Conservation (phyloP, 176 grass and related monocot species). For the Triticum turgidum region DNA sequence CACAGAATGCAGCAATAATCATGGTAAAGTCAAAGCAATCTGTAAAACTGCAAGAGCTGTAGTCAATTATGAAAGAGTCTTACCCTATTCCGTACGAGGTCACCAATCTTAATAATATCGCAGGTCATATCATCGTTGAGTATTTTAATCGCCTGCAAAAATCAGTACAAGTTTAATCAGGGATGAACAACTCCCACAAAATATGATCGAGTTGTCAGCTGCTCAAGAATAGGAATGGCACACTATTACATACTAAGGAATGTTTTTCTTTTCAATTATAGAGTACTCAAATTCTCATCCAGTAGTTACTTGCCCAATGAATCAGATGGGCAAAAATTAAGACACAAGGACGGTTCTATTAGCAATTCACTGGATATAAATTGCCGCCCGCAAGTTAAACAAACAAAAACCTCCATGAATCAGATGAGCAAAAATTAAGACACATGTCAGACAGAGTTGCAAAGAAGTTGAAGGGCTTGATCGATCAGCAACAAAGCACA, state of each 20-base stretch:
- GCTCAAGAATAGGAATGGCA: no score
- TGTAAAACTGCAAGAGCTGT: not conserved
- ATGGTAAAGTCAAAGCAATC: not conserved
- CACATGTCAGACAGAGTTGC: no score
- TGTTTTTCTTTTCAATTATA: not conserved
- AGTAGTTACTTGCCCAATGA: not conserved
- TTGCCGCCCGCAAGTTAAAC: no score
- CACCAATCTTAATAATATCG: slow-evolving; percentile 92
- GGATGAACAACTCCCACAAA: not conserved
- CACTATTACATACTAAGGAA: no score
- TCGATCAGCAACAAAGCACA: not conserved
- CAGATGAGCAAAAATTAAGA: no score
- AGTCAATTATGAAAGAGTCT: not conserved
- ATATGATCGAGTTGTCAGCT: not conserved
- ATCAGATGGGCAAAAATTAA: not conserved
- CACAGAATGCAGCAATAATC: not conserved
- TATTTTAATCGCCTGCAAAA: slow-evolving; percentile 78
- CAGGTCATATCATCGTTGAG: slow-evolving; percentile 87
- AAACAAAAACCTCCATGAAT: no score
- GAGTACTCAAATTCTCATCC: not conserved
- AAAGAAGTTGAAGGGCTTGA: not conserved
- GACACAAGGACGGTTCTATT: no score
- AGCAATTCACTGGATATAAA: no score
- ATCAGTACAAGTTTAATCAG: not conserved
- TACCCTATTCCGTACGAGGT: slow-evolving; percentile 78